phyloP scores from a whole-genome alignment of 345 rosid genomes.

The Citrus reticulata region DNA sequence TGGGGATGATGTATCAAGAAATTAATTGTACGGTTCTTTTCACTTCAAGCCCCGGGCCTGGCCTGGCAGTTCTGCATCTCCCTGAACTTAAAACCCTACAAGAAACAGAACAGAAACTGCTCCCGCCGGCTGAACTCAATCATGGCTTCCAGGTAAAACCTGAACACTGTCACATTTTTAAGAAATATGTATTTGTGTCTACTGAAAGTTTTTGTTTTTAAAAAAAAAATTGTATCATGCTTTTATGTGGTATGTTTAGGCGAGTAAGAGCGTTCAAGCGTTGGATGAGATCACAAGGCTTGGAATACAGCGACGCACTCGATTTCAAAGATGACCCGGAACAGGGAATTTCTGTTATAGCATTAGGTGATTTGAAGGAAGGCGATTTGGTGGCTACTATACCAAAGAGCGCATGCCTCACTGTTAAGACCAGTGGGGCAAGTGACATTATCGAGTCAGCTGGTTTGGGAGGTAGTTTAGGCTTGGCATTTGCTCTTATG shows the following conservation, averaged over 20 bases:
- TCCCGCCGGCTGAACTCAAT: neutral
- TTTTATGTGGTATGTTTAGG: constrained; percentile 22
- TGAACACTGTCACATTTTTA: neutral
- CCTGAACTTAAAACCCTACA: neutral
- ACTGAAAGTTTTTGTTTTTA: neutral
- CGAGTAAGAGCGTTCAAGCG: constrained; percentile 79
- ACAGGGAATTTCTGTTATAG: constrained; percentile 51
- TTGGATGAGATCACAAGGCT: constrained; percentile 76
- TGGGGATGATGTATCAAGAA: neutral
- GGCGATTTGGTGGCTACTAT: constrained; percentile 73
- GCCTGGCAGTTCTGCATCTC: neutral
- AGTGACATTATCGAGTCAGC: constrained; percentile 47
- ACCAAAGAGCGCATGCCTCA: constrained; percentile 80
- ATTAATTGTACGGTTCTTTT: neutral
- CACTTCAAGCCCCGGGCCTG: neutral
- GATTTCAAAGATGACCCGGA: constrained; percentile 40
- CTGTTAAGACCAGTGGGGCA: constrained; percentile 60
- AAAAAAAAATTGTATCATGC: neutral
- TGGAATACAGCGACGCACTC: constrained; percentile 54
- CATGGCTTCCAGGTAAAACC: constrained; percentile 4
- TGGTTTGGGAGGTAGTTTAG: constrained; percentile 62
- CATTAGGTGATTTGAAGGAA: constrained; percentile 54
- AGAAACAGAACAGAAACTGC: neutral
- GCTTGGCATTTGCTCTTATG: constrained; percentile 74
- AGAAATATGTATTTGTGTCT: neutral